Conservation (phyloP, 495 filamentous ascomycete species). For the Penicillium daleae region DNA sequence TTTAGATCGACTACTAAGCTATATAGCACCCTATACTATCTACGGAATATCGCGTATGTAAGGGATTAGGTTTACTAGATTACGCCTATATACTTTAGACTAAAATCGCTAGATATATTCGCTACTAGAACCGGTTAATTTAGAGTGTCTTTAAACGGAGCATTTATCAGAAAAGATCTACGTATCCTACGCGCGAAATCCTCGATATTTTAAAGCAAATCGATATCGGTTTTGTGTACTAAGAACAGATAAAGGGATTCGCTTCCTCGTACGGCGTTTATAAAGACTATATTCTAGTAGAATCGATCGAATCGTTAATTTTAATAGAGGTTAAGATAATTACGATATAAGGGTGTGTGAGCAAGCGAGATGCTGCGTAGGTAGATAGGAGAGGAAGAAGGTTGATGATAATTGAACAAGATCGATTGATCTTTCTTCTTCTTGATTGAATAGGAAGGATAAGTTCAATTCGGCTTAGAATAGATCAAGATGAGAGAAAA, state of each 20-base stretch:
- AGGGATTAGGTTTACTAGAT: neutral
- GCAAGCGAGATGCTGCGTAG: too few relatives aligned
- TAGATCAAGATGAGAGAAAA: too few relatives aligned
- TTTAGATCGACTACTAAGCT: neutral
- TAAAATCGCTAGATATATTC: neutral
- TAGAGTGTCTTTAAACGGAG: neutral
- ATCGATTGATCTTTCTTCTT: too few relatives aligned
- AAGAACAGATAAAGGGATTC: neutral
- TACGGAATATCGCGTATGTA: neutral
- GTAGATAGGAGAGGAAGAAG: too few relatives aligned
- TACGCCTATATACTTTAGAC: neutral
- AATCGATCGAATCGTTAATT: too few relatives aligned
- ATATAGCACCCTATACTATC: neutral
- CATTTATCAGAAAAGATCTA: conserved; percentile 3
- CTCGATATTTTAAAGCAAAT: neutral
- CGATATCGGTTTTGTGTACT: neutral
- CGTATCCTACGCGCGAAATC: neutral
- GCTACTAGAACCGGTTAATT: neutral
- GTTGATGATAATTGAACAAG: too few relatives aligned
- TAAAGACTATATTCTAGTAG: neutral
- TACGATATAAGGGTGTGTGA: too few relatives aligned
- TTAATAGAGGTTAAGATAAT: too few relatives aligned
- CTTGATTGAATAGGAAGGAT: too few relatives aligned
- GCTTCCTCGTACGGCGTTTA: neutral
- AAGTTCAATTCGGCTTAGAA: too few relatives aligned